Percentiles rank a stretch among this genome's conserved stretches.
phyloP scores from a whole-genome alignment of 768 basidiomycete species.

The Lactarius hengduanensis region DNA sequence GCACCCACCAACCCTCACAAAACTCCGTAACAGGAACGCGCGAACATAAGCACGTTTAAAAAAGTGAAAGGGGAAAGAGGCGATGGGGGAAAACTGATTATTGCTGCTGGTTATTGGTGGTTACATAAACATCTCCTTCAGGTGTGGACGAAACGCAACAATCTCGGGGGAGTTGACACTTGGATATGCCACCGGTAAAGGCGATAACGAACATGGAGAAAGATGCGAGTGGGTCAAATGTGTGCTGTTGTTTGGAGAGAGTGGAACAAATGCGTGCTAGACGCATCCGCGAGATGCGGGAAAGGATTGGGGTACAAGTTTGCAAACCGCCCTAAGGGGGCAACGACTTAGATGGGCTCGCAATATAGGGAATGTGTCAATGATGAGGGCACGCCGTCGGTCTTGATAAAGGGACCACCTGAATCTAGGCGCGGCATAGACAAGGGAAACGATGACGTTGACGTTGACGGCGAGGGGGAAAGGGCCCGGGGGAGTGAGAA shows the following conservation, averaged over 20 bases:
- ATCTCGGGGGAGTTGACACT: background rate
- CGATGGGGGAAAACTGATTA: background rate
- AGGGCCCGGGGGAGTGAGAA: slow-evolving; percentile 35
- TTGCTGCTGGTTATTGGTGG: background rate
- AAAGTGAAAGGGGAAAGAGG: background rate
- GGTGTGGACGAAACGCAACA: background rate
- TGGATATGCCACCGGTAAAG: background rate
- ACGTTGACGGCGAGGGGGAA: slow-evolving; percentile 54
- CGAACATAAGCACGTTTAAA: background rate
- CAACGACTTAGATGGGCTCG: background rate
- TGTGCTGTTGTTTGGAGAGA: background rate
- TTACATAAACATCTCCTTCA: background rate
- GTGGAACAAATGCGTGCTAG: background rate
- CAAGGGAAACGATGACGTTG: slow-evolving; percentile 47
- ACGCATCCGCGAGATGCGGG: background rate
- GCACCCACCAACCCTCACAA: background rate
- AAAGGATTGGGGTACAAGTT: background rate
- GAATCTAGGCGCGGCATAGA: background rate
- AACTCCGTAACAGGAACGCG: background rate
- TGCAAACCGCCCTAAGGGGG: slow-evolving; percentile 1
- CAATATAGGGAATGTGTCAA: background rate
- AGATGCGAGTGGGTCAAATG: background rate
- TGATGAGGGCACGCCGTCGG: background rate
- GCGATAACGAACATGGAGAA: slow-evolving; percentile 1
- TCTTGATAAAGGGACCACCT: slow-evolving; percentile 34